A percentile compares a stretch with the other conserved stretches of the same genome.
Conservation (phyloP, 192 early-diverging fungal genomes). For the Coemansia sp. region DNA sequence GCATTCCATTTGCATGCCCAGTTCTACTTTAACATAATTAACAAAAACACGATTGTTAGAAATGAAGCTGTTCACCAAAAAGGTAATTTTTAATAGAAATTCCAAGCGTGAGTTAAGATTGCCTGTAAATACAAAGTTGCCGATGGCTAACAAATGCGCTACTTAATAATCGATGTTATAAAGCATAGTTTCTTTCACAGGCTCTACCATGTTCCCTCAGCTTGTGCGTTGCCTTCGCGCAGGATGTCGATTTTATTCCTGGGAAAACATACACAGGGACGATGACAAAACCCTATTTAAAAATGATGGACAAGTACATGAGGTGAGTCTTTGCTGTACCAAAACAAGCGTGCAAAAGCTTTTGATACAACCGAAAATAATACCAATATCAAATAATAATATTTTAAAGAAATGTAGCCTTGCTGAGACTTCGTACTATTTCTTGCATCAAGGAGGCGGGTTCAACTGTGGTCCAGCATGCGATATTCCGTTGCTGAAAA, state of each 20-base stretch:
- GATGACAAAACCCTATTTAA: constrained; percentile 30
- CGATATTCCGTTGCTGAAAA: constrained; percentile 18
- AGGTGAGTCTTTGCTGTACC: constrained; percentile 24
- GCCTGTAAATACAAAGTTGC: not conserved
- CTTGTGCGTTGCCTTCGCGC: constrained; percentile 5
- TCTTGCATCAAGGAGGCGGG: constrained; percentile 41
- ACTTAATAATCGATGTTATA: not conserved
- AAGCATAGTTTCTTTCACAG: not conserved
- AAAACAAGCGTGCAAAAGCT: not conserved
- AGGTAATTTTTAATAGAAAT: constrained; percentile 2
- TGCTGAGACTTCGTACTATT: constrained; percentile 42
- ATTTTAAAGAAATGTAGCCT: constrained; percentile 26
- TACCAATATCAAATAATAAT: not conserved
- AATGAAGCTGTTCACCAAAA: not conserved
- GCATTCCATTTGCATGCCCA: not conserved
- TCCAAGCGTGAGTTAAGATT: not conserved
- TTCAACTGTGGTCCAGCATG: constrained; percentile 41
- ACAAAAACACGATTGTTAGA: not conserved
- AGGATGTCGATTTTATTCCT: constrained; percentile 43
- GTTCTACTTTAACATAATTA: not conserved
- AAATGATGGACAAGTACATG: constrained; percentile 53
- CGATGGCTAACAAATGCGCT: not conserved
- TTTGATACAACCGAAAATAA: too few relatives aligned
- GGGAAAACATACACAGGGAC: constrained; percentile 46
- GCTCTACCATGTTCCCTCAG: not conserved